Percentiles rank a stretch among this genome's conserved stretches.
Conservation (phyloP, 257 asterid species). For the Solanum stenotomum region DNA sequence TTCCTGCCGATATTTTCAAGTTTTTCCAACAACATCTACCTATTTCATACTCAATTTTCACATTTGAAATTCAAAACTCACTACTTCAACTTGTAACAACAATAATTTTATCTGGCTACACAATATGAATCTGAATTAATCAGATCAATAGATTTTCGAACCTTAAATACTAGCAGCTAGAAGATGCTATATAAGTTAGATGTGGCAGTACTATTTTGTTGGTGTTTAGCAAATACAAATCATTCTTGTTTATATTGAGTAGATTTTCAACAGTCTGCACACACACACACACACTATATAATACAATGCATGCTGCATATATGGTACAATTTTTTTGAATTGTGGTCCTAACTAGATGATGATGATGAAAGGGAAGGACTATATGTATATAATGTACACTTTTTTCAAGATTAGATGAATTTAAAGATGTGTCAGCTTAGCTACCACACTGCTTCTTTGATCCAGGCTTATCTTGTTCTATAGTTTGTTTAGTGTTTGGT, state of each 20-base stretch:
- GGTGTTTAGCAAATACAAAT: background rate
- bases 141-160: background rate
- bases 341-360: background rate
- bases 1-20: background rate
- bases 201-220: background rate
- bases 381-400: background rate
- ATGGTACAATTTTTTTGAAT: background rate
- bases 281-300: background rate
- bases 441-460: background rate
- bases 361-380: background rate
- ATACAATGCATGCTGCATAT: background rate
- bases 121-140: background rate
- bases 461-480: background rate
- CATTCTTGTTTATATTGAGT: background rate
- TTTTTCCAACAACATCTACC: background rate
- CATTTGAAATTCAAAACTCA: background rate
- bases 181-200: background rate
- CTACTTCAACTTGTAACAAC: background rate
- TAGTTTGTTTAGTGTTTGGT: background rate
- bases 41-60: background rate
- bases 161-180: background rate
- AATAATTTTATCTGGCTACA: background rate
- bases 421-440: background rate
- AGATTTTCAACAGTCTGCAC: background rate
- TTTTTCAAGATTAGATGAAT: background rate